These are phyloP conservation scores for Lactarius indigo DNA, from an alignment of 768 basidiomycete species.

Conservation along the genomic window DNA sequence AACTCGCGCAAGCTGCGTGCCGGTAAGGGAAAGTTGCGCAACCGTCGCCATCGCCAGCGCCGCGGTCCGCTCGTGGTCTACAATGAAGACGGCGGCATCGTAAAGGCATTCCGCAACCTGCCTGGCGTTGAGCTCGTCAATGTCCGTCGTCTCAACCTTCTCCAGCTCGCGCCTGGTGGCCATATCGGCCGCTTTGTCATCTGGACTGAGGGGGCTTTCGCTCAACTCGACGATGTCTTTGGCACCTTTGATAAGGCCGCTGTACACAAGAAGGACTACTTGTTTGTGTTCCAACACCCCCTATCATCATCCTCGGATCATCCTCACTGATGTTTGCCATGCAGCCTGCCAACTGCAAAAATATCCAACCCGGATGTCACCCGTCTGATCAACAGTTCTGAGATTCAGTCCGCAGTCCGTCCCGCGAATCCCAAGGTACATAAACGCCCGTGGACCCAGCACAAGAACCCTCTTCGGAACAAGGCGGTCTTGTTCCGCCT, in stretches of 20 bases:
- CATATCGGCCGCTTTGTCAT: conserved; percentile 99
- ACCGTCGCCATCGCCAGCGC: conserved; percentile 94
- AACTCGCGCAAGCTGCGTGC: conserved; percentile 96
- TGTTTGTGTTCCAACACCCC: conserved; percentile 44
- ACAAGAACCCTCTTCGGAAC: conserved; percentile 98
- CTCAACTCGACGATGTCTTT: conserved; percentile 89
- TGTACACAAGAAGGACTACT: conserved; percentile 82
- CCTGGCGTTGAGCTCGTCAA: conserved; percentile 98
- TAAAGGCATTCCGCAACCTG: conserved; percentile 97
- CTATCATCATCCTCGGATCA: conserved; percentile 1
- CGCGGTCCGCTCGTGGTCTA: conserved; percentile 97
- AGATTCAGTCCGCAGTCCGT: conserved; percentile 96
- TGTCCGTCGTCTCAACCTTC: conserved; percentile 91
- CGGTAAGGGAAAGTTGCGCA: conserved; percentile 96
- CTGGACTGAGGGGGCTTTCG: conserved; percentile 97
- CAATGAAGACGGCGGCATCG: conserved; percentile 95
- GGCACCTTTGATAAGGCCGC: conserved; percentile 93
- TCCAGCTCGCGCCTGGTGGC: conserved; percentile 99
- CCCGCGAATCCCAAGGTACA: conserved; percentile 78
- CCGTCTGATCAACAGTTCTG: conserved; percentile 95
- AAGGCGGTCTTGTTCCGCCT: conserved; percentile 93
- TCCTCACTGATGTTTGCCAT: conserved; percentile 1
- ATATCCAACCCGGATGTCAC: conserved; percentile 96
- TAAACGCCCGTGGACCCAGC: conserved; percentile 97
- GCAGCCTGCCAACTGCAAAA: conserved; percentile 90